Percentiles rank a stretch among this genome's conserved stretches.
Conservation (phyloP, 1,284 basidiomycete species). For the Puccinia brachypodii region DNA sequence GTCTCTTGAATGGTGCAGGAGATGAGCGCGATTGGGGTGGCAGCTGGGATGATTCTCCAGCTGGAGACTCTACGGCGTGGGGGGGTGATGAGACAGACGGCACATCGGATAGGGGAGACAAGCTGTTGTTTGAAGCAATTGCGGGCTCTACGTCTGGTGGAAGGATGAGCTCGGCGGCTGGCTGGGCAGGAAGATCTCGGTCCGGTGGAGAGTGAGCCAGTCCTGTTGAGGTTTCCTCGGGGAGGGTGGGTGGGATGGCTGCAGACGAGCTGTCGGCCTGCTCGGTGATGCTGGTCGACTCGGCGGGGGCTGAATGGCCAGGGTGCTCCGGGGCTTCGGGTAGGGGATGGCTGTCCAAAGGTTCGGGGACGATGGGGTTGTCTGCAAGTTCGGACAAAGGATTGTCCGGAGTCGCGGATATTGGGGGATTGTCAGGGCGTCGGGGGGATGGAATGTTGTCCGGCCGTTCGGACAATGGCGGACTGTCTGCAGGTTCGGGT, state of each 20-base stretch:
- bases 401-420: no score
- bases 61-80: slow-evolving; percentile 18
- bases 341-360: no score
- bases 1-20: background rate
- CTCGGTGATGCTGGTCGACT: background rate
- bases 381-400: no score
- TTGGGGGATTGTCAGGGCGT: no score
- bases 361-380: no score
- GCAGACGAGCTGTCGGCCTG: background rate
- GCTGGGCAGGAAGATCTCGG: no score
- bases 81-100: slow-evolving; percentile 9
- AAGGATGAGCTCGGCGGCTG: background rate
- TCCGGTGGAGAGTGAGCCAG: background rate
- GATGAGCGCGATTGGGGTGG: background rate
- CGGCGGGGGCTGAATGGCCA: no score
- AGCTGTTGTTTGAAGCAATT: slow-evolving; percentile 7
- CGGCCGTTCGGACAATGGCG: no score
- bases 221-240: background rate
- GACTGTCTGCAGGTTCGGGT: no score
- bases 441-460: no score
- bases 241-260: background rate
- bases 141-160: background rate
- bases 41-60: background rate
- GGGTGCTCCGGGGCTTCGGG: no score
- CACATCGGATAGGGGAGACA: slow-evolving; percentile 22